A percentile compares a stretch with the other conserved stretches of the same genome.
These are phyloP conservation scores for Dichotomocladium elegans DNA, from an alignment of 371 early-diverging fungal genomes.

Conservation along the genomic window DNA sequence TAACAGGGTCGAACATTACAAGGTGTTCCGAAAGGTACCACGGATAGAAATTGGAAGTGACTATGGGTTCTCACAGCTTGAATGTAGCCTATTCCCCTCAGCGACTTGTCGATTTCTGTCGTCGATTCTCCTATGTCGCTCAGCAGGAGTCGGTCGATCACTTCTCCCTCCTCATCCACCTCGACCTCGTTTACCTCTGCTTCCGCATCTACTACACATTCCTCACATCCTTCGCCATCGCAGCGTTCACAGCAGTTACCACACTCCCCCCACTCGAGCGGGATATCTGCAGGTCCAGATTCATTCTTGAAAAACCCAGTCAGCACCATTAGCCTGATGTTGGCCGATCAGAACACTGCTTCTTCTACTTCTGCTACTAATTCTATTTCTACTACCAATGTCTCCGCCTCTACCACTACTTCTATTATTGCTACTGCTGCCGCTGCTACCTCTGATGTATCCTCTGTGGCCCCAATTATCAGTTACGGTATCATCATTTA, in stretches of 20 bases:
- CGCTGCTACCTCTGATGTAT: neutral
- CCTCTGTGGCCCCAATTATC: neutral
- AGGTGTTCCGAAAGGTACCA: constrained; percentile 24
- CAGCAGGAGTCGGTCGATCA: neutral
- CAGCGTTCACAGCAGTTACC: constrained; percentile 11
- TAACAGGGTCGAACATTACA: constrained; percentile 25
- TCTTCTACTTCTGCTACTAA: neutral
- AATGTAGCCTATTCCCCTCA: constrained; percentile 28
- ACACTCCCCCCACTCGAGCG: too few relatives aligned
- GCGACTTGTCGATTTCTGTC: constrained; percentile 10
- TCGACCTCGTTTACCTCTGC: constrained; percentile 9
- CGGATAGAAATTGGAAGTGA: too few relatives aligned
- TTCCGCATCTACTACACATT: constrained; percentile 15
- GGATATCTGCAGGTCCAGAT: too few relatives aligned
- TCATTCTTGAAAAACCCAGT: too few relatives aligned
- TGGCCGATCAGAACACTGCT: too few relatives aligned
- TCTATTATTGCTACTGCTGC: constrained; percentile 15
- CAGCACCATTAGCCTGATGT: too few relatives aligned
- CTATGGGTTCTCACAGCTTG: constrained; percentile 39
- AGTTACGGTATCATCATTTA: constrained; percentile 61
- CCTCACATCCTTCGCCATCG: too few relatives aligned
- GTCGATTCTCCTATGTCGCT: constrained; percentile 3
- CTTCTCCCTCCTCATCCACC: neutral
- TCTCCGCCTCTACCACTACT: constrained; percentile 41
- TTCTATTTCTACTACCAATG: neutral